These are phyloP conservation scores for Botryobasidium botryosum DNA, from an alignment of 768 basidiomycete species.

Conservation along the genomic window DNA sequence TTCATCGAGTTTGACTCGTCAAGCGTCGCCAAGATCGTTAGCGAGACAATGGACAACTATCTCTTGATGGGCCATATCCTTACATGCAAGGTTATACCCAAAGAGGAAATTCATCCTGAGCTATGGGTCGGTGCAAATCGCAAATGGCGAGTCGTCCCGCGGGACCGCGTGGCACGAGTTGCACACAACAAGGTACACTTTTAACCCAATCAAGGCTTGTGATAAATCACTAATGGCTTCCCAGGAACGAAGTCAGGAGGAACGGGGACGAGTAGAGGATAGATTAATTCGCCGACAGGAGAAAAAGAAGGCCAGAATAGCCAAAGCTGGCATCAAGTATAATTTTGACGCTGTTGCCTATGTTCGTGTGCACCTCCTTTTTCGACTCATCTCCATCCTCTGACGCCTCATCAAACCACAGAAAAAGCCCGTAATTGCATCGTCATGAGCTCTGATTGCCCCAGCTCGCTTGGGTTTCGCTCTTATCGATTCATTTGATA, in stretches of 20 bases:
- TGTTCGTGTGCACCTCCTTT: no score
- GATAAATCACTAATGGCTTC: neutral
- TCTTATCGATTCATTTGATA: no score
- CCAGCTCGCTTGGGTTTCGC: no score
- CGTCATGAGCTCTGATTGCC: no score
- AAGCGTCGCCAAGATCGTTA: conserved; percentile 83
- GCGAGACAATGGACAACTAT: conserved; percentile 99
- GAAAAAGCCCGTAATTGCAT: no score
- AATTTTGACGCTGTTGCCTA: conserved; percentile 69
- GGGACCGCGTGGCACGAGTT: conserved; percentile 46
- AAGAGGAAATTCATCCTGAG: conserved; percentile 79
- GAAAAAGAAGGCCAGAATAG: conserved; percentile 61
- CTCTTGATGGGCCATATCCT: conserved; percentile 88
- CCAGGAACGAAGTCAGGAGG: conserved; percentile 56
- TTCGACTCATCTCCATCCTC: no score
- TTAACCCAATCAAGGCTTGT: neutral
- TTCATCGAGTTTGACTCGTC: conserved; percentile 89
- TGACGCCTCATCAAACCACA: no score
- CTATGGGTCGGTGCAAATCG: conserved; percentile 95
- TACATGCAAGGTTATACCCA: conserved; percentile 76
- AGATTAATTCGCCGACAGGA: conserved; percentile 63
- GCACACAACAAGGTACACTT: conserved; percentile 68
- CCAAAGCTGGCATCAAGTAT: conserved; percentile 71
- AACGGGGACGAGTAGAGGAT: conserved; percentile 45
- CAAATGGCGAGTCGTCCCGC: conserved; percentile 69